Base-by-base conservation (phyloP, 192 early-diverging fungal genomes). In the Paraglomus brasilianum region DNA sequence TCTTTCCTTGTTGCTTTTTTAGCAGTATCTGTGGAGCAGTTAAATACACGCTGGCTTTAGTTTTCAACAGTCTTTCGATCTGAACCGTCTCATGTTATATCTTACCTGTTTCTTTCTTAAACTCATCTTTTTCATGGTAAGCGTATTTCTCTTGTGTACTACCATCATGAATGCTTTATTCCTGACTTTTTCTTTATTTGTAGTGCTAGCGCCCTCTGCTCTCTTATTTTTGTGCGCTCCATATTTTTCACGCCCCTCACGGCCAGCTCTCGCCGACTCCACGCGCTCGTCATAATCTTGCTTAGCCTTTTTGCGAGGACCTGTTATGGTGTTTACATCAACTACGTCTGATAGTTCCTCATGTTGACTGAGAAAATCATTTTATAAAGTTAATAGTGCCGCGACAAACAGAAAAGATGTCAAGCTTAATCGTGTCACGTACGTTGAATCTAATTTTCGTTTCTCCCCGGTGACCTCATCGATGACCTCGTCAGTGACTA, bases 81-180 rank as follows among this genome's bases (percentile, higher is more conserved):
- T 3, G 30, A 30, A 30, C 30, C 30, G 30, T 30, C 30, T 30
- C 30, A 30, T 30, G 30, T 3, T 3, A 30, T 30, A 30, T 30
- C 30, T 30, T 69, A 81, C 78, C 63, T 89, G 89, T 78, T 92
- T 94, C 36, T 94, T 88, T 39, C 83, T 77, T 72, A 92, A 78
- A 73, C 87, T 90, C 58, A 84, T 81, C 77, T 85, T 91, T 66
- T 85, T 82, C 81, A 93, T 94, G 40, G 74, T 74, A 38, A 86
- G 75, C 38, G 94, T 87, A 51, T 85, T 82, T 50, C 86, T 82
- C 84, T 98, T 98, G 81, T 99, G 96, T 21, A 92, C 83, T 69
- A 98, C 84, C 97, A 99, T 99, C 80, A 87, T 87, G 74, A 89
- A 94, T 75, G 88, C 85, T 87, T 99, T 99, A 69, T 87, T 93